phyloP scores from a whole-genome alignment of 2,329 filamentous ascomycete species.

The Paecilomyces formosus region DNA sequence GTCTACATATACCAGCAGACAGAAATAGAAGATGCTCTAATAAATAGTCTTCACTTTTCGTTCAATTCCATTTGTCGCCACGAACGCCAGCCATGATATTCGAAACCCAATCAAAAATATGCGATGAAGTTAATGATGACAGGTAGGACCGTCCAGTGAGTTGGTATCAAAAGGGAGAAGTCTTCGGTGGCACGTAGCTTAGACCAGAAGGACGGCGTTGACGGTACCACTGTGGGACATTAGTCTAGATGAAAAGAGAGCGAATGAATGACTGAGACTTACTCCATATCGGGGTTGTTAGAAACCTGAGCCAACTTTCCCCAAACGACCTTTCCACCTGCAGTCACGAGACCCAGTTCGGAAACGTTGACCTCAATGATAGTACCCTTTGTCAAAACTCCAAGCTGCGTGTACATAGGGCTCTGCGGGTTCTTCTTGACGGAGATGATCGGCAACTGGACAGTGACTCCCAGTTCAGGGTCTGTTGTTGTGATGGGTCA shows the following conservation, averaged over 20 bases:
- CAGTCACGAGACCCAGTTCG: constrained; percentile 84
- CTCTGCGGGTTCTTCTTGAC: constrained; percentile 85
- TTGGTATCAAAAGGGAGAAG: not conserved
- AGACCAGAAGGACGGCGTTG: constrained; percentile 1
- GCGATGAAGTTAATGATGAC: not conserved
- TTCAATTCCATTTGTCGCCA: not conserved
- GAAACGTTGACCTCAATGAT: constrained; percentile 88
- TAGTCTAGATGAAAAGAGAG: not conserved
- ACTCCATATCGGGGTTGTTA: constrained; percentile 48
- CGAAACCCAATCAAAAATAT: not conserved
- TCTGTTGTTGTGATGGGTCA: constrained; percentile 31
- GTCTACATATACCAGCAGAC: not conserved
- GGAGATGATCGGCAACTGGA: constrained; percentile 72
- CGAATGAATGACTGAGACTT: not conserved
- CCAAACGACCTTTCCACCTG: constrained; percentile 90
- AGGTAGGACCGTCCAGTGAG: not conserved
- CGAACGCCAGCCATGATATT: not conserved
- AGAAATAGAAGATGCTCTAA: not conserved
- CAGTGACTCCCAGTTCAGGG: constrained; percentile 75
- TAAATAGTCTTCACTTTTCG: not conserved
- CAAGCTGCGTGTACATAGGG: constrained; percentile 85
- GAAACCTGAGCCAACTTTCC: constrained; percentile 70
- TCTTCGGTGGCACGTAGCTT: not conserved
- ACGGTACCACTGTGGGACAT: not conserved
- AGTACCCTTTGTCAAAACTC: constrained; percentile 79